These are phyloP conservation scores for Eurotiales sp. DNA, from an alignment of 2,329 filamentous ascomycete species.

Conservation along the genomic window DNA sequence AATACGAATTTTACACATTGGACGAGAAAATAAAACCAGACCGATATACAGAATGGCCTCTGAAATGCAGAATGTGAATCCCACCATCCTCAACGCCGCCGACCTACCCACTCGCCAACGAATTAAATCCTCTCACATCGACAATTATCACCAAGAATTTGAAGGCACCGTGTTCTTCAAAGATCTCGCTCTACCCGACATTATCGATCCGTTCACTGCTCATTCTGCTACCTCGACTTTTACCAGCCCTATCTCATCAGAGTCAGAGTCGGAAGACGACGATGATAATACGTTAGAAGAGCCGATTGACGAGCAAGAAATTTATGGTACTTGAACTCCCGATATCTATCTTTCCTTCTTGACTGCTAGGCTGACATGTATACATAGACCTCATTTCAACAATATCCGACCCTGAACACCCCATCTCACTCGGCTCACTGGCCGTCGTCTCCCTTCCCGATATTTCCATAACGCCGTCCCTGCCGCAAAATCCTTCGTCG, in stretches of 20 bases:
- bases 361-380: neutral
- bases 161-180: constrained; percentile 46
- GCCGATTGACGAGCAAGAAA: constrained; percentile 93
- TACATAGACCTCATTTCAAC: constrained; percentile 84
- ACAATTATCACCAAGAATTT: constrained; percentile 21
- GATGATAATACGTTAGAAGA: constrained; percentile 65
- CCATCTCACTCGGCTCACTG: constrained; percentile 85
- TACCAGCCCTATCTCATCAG: constrained; percentile 25
- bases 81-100: constrained; percentile 81
- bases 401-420: constrained; percentile 95
- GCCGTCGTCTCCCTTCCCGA: constrained; percentile 95
- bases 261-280: constrained; percentile 28
- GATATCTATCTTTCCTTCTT: neutral
- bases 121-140: constrained; percentile 39
- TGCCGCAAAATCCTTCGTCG: constrained; percentile 54
- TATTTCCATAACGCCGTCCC: constrained; percentile 70
- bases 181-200: constrained; percentile 46
- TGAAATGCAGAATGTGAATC: constrained; percentile 63
- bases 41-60: constrained; percentile 26
- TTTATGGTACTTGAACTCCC: constrained; percentile 63
- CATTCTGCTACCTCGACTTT: constrained; percentile 22
- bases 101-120: constrained; percentile 76
- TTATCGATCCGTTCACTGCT: constrained; percentile 48
- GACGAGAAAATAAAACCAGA: too few relatives aligned
- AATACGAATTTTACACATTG: too few relatives aligned